Evolutionary conservation across 129 eudicot genomes (phyloP), one percentile per base, ranked within the genome.

Genomic region (Calendula officinalis): DNA sequence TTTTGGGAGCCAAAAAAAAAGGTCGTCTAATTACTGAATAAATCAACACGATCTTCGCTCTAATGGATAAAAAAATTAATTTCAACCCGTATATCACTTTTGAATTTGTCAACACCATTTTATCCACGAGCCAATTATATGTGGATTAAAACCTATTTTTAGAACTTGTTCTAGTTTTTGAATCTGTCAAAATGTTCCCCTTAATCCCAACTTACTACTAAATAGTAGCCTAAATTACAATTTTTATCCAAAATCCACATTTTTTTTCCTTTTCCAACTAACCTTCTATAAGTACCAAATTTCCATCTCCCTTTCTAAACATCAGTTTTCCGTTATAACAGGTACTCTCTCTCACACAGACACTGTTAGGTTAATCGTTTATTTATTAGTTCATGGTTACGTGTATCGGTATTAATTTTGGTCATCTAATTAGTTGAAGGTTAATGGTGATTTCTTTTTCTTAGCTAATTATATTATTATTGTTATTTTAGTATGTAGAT

Each of bases 111-210:
- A 71, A 71, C 54, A 6, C 12, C 5, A 10, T 3, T 15, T 70
- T 39, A 60, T 62, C 75, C 52, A 57, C 51, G 8, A 70, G 52
- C 52, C 50, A 8, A 50, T 60, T 61, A 14, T 5, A 53, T 7
- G 43, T 41, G 62, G 69, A 71, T 60, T 16, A 70, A 34, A 48
- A 36, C 44, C 66, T 70, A 70, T 38, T 17, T 70, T 34, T 60
- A 60, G 56, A 37, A 17, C 7, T 10, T 12, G 0, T 13, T 1
- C 13, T 7, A 33, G 34, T 15, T 14, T 39, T 3, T 60, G 76
- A 42, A 71, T 61, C 54, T 60, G 55, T 71, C 69, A 70, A 70
- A 27, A 39, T 60, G 13, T n/a, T 7, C 60, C 46, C 46, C 37
- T 36, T 55, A 30, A 68, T 68, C 64, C 55, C 56, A 68, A 68